Evolutionary conservation across 176 grass and related monocot genomes (phyloP).

Genomic region (Bonia amplexicaulis): DNA sequence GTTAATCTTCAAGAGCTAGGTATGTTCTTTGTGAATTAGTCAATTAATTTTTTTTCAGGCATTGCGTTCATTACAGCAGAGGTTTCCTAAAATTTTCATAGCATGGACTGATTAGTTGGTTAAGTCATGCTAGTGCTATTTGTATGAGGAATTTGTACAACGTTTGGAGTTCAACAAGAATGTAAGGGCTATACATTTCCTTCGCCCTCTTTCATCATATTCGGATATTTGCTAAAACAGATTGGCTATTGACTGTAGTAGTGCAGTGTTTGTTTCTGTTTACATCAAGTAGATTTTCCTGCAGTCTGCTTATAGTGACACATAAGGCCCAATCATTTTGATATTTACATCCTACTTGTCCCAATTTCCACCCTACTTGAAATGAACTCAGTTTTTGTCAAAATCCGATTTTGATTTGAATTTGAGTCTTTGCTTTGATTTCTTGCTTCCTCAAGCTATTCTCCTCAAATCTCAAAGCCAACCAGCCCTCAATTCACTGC

Average conservation of each 20-base stretch:
- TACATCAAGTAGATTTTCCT: not conserved
- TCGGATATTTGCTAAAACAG: not conserved
- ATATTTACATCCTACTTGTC: not conserved
- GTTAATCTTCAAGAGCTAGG: slow-evolving; percentile 85
- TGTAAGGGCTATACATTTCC: slow-evolving; percentile 30
- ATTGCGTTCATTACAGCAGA: not conserved
- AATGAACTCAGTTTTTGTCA: too few species aligned
- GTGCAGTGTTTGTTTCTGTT: not conserved
- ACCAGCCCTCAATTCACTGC: too few species aligned
- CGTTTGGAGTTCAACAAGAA: slow-evolving; percentile 94
- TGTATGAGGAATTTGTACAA: slow-evolving; percentile 95
- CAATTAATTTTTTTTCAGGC: not conserved
- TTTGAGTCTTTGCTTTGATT: too few species aligned
- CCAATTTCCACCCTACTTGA: not conserved
- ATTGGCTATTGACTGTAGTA: not conserved
- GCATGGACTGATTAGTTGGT: not conserved
- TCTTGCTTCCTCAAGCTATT: too few species aligned
- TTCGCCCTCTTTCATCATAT: not conserved
- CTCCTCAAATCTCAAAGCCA: too few species aligned
- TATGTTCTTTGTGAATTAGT: not conserved
- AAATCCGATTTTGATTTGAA: too few species aligned
- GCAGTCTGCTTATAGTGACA: not conserved
- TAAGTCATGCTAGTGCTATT: slow-evolving; percentile 16
- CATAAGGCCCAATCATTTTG: not conserved
- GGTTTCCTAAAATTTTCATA: slow-evolving; percentile 5